These are phyloP conservation scores for Podospora anserina DNA, from an alignment of 495 filamentous ascomycete species.

Conservation along the genomic window DNA sequence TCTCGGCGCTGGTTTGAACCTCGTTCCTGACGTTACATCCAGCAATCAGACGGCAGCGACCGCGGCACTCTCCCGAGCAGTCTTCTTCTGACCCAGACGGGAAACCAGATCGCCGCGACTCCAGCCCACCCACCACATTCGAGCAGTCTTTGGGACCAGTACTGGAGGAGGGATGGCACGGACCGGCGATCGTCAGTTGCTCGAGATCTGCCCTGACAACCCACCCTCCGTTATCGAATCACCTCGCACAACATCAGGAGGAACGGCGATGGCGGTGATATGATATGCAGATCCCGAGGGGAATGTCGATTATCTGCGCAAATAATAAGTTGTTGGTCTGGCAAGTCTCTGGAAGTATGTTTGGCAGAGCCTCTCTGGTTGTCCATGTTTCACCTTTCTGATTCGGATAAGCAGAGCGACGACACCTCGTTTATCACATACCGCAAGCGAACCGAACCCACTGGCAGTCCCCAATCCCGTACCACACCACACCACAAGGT, in stretches of 20 bases:
- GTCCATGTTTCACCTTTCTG: too few species aligned
- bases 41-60: conserved; percentile 16
- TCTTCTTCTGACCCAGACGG: conserved; percentile 14
- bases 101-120: conserved; percentile 10
- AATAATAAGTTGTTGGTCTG: not conserved
- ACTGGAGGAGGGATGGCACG: conserved; percentile 8
- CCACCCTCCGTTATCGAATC: not conserved
- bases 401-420: not conserved
- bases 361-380: too few species aligned
- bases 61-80: conserved; percentile 18
- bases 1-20: not conserved
- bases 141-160: not conserved
- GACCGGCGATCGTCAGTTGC: conserved; percentile 12
- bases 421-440: not conserved
- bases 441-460: not conserved
- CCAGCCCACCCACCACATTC: conserved; percentile 2
- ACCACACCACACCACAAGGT: not conserved
- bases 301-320: not conserved
- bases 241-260: not conserved
- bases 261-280: not conserved
- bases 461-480: not conserved
- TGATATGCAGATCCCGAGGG: conserved; percentile 14
- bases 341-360: too few species aligned
- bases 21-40: conserved; percentile 14
- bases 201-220: conserved; percentile 1